Base-by-base conservation (phyloP, 208 protist genomes). In the Tritrichomonas foetus region DNA sequence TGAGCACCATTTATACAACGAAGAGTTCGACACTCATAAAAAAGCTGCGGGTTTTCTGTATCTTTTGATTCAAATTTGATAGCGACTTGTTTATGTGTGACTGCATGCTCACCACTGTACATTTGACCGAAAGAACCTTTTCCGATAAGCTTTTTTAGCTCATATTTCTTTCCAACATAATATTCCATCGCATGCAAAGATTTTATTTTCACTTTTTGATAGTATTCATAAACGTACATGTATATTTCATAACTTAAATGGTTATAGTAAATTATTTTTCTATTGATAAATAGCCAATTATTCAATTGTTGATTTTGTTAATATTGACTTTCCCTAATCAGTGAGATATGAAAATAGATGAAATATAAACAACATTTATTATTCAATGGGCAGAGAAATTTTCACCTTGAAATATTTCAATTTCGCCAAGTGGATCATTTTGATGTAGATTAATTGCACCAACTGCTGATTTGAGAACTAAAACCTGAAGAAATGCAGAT, bases 101-200 rank as follows among this genome's bases (percentile, higher is more conserved):
- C 49, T 39, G 49, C n/a, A 25, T 84, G 39, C n/a, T 84, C 74
- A 94, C 94, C 95, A 27, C 89, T 93, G 57, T 95, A 95, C n/a
- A 99, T 98, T 75, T 99, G 98, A 47, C 98, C 98, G 96, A 99
- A 99, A 47, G 97, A 97, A 47, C 99, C 98, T 57, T 96, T 96
- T 33, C 98, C 99, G 95, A 99, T 99, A 96, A 99, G 98, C 93
- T 98, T 96, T 57, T 97, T 97, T 82, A 99, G 96, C 66, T 97
- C 82, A 93, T 96, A 96, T 94, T 98, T 98, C 94, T 97, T 97
- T 92, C 97, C 98, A 25, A 99, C 97, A 22, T 61, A 22, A 61
- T 16, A 61, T 61, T 61, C 16, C 16, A 5, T 16, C 16, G 5
- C 53, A 5, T 22, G 5, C 16, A 61, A 61, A 61, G 53, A 61